Base-by-base conservation (phyloP, 2,329 filamentous ascomycete species). In the Microcera coccophila region DNA sequence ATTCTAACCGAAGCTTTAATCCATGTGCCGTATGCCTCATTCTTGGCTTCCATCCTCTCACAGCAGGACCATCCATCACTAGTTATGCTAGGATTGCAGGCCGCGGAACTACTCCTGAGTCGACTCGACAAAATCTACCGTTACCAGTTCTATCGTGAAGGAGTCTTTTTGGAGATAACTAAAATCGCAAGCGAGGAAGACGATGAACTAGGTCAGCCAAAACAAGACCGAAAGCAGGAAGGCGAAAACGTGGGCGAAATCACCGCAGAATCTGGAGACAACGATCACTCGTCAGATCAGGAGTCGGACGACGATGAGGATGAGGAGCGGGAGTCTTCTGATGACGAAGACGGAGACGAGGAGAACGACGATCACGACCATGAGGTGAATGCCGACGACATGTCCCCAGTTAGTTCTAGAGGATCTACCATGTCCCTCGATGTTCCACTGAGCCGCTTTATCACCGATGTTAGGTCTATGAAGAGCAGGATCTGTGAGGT, bases 121-220 rank as follows among this genome's bases (percentile, higher is more conserved):
- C 83, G 94, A 15, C 72, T 98, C 5, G 88, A 90, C 49, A 76
- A 84, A 17, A 87, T 97, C 21, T 98, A 98, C 61, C 84, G 88
- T 19, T 95, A 96, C 58, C 94, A 98, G 57, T 91, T 98, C 55
- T 95, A 98, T 61, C 87, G 93, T 1, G 94, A 98, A 68, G 93
- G 93, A 26, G 93, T 98, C 33, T 90, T 97, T 54, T 77, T 85
- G 2, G 91, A 98, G 63, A 94, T 98, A 39, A 77, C 82, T 21
- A 91, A 90, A 60, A 72, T 98, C 22, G 84, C 89, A 1, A 75
- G 68, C 39, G 65, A 72, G 38, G 70, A 76, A 39, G 55, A 64
- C 8, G 37, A 56, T 39, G 42, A 38, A 4, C 11, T 59, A 14
- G 31, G 45, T 7, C 48, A 49, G 19, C 33, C 44, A 10, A 49